Evolutionary conservation across 164 flowering plant genomes (phyloP).

Genomic region (Magnolia kwangsiensis): DNA sequence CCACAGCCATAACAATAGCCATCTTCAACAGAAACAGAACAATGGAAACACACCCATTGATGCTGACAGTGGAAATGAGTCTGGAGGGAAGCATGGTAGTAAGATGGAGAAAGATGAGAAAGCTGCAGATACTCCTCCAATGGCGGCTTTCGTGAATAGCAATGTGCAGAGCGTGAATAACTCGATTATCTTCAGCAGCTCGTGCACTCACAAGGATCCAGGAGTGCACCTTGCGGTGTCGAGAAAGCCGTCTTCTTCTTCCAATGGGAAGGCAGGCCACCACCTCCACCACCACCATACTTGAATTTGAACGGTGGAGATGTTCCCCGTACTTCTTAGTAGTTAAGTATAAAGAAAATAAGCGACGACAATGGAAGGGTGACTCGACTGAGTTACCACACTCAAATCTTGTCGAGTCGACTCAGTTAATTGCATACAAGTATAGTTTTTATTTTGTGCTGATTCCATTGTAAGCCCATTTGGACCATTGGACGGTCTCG

Average conservation of each 20-base stretch:
- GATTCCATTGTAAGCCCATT: neutral
- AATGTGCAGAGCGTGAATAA: conserved; percentile 72
- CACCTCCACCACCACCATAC: neutral
- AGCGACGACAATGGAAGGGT: neutral
- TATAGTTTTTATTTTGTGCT: neutral
- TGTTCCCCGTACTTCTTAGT: neutral
- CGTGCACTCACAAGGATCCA: conserved; percentile 49
- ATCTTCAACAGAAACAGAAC: neutral
- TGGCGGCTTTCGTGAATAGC: conserved; percentile 54
- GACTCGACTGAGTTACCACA: neutral
- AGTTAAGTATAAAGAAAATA: neutral
- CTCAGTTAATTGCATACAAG: neutral
- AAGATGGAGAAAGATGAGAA: conserved; percentile 11
- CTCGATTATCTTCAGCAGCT: conserved; percentile 41
- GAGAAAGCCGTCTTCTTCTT: conserved; percentile 25
- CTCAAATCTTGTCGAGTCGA: neutral
- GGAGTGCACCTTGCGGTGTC: conserved; percentile 55
- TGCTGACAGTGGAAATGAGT: neutral
- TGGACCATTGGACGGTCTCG: neutral
- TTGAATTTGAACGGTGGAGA: neutral
- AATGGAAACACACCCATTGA: conserved; percentile 21
- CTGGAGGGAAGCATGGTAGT: conserved; percentile 14
- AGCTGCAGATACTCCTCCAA: conserved; percentile 14
- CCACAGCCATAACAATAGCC: conserved; percentile 10
- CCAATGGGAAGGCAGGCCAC: neutral